Percentiles rank a stretch among this genome's conserved stretches.
Evolutionary conservation across 2,329 filamentous ascomycete species (phyloP).

Genomic region (Pseudonectria foliicola): DNA sequence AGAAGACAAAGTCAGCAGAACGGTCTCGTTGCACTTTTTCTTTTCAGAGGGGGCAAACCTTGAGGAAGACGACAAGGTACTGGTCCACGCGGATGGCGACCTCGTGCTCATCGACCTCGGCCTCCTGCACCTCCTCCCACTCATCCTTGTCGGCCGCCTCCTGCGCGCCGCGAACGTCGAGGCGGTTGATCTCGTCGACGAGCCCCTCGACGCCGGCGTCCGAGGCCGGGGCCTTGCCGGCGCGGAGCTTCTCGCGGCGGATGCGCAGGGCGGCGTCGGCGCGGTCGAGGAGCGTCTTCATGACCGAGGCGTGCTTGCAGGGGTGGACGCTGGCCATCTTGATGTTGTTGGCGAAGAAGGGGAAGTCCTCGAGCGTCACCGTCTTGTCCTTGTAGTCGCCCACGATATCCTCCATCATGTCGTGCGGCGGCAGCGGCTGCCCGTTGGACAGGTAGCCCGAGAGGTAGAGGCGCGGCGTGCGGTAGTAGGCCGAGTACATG

Average conservation of each 20-base stretch:
- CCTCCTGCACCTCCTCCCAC: slow-evolving; percentile 58
- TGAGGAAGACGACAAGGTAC: slow-evolving; percentile 80
- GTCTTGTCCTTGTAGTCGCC: slow-evolving; percentile 98
- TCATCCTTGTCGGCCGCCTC: slow-evolving; percentile 49
- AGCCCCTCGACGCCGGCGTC: slow-evolving; percentile 71
- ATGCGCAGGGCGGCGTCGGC: slow-evolving; percentile 90
- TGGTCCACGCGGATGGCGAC: slow-evolving; percentile 82
- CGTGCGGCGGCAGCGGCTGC: slow-evolving; percentile 70
- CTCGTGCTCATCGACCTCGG: slow-evolving; percentile 60
- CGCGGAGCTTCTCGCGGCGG: slow-evolving; percentile 71
- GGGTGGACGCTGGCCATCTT: slow-evolving; percentile 97
- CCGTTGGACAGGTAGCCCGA: slow-evolving; percentile 78
- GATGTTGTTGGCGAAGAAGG: slow-evolving; percentile 82
- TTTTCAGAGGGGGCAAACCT: slow-evolving; percentile 44
- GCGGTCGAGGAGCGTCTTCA: slow-evolving; percentile 94
- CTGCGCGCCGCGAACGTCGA: slow-evolving; percentile 50
- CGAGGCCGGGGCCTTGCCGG: slow-evolving; percentile 38
- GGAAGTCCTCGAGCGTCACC: slow-evolving; percentile 95
- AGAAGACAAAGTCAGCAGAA: not conserved
- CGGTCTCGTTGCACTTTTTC: too few relatives aligned
- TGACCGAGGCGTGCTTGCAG: slow-evolving; percentile 94
- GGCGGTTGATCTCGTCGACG: slow-evolving; percentile 69
- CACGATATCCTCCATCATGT: slow-evolving; percentile 96
- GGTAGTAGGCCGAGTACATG: slow-evolving; percentile 94
- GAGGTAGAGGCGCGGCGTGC: slow-evolving; percentile 89